Evolutionary conservation across 768 basidiomycete genomes (phyloP), one percentile per base, ranked within the genome.

Genomic region (Lactifluus echinatus): DNA sequence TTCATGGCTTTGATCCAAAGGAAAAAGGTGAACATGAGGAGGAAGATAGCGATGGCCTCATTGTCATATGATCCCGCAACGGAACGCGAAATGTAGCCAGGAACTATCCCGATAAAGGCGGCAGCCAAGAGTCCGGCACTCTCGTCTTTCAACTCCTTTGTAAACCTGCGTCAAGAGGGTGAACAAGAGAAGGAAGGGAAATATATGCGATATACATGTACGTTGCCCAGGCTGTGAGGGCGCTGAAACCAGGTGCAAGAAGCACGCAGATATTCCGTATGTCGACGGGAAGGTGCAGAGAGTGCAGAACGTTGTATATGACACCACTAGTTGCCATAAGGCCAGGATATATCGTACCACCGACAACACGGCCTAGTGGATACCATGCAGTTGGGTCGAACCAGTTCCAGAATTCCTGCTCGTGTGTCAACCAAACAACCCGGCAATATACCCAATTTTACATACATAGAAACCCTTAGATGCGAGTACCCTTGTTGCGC

Each of bases 361-460:
- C 96, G 43, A 98, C 96, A 49, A 96, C 93, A 66, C 96, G 92
- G 44, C 96, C 96, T 0, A 99, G 83, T 11, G 96, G 96, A 66
- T 99, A 98, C 96, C 96, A 99, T 64, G 95, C 95, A 3, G 95
- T 96, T 21, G 94, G 94, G 72, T 99, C 96, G 69, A 99, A 99
- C 96, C 96, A 99, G 68, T 99, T 99, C 96, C 96, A 99, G 74
- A 99, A 98, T 84, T 89, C 95, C 93, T 58, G n/a, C 37, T 33
- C 52, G 43, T 64, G 42, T 65, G 53, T 26, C 46, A 60, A 33
- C 21, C 53, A 45, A 50, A 28, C 33, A 21, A 53, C 4, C 17
- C 3, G n/a, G 5, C 19, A 47, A 8, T 21, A 31, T 31, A 5
- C 33, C 10, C 48, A n/a, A 14, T 17, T 11, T 17, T 1, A 74